Percentiles rank a stretch among this genome's conserved stretches.
phyloP scores from a whole-genome alignment of 1,284 basidiomycete genomes.

The Lentinula novae-zelandiae region DNA sequence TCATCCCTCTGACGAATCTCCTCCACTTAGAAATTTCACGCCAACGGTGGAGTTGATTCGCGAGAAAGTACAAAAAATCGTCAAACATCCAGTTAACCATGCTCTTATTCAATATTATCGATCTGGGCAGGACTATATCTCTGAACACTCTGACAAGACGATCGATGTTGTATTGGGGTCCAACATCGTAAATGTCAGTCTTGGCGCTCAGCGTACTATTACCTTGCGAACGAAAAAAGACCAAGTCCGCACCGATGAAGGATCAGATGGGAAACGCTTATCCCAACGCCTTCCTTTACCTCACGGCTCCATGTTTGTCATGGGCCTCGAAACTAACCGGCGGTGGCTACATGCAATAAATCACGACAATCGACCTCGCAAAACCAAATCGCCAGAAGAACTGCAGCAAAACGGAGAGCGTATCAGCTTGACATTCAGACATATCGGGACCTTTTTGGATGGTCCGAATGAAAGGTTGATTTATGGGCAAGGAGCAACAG shows the following conservation, averaged over 20 bases:
- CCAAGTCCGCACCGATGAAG: conserved; percentile 4
- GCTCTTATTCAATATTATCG: conserved; percentile 77
- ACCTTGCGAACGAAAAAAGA: conserved; percentile 63
- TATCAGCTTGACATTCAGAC: conserved; percentile 74
- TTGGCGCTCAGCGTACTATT: conserved; percentile 72
- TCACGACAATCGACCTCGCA: conserved; percentile 59
- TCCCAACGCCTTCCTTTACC: conserved; percentile 65
- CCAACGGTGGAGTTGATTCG: conserved; percentile 63
- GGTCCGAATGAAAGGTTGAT: conserved; percentile 33
- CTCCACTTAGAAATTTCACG: conserved; percentile 59
- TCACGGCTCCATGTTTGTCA: conserved; percentile 74
- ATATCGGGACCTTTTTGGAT: conserved; percentile 68
- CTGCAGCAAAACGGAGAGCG: conserved; percentile 51
- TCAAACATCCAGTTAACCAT: conserved; percentile 67
- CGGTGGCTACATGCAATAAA: conserved; percentile 70
- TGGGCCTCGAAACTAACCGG: conserved; percentile 66
- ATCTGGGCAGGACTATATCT: conserved; percentile 72
- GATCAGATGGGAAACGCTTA: conserved; percentile 24
- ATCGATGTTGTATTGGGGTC: conserved; percentile 69
- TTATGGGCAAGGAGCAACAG: conserved; percentile 65
- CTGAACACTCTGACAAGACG: conserved; percentile 80
- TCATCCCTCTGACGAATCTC: conserved; percentile 73
- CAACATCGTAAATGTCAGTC: conserved; percentile 70
- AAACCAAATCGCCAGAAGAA: conserved; percentile 51
- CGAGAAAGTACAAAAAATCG: conserved; percentile 48